Evolutionary conservation across 2,329 filamentous ascomycete species (phyloP).

Genomic region (Penicillium sp.): DNA sequence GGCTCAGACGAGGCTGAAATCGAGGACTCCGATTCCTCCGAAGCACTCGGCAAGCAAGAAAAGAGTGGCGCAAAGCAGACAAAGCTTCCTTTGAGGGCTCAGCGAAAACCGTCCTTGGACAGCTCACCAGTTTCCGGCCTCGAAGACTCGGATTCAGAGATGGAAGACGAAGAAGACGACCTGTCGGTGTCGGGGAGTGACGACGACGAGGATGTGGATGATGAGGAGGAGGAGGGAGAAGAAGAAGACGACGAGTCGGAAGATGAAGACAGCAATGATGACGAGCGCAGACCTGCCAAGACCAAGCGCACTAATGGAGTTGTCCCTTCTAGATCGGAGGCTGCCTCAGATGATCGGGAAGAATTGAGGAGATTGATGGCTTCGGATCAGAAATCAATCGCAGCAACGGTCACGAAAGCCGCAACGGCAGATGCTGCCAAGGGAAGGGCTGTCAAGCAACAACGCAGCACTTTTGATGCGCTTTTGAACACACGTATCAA

Average conservation of each 20-base stretch:
- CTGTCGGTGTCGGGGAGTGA: slow-evolving; percentile 10
- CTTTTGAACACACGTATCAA: slow-evolving; percentile 89
- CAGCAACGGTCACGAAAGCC: slow-evolving; percentile 64
- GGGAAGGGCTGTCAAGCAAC: slow-evolving; percentile 79
- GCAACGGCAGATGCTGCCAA: slow-evolving; percentile 79
- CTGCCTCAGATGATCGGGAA: slow-evolving; percentile 47
- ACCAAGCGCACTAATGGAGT: not conserved
- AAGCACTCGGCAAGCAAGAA: not conserved
- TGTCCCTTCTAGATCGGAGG: not conserved
- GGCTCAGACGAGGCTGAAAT: slow-evolving; percentile 10
- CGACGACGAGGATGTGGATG: slow-evolving; percentile 25
- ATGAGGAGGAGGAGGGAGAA: slow-evolving; percentile 27
- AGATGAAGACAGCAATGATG: slow-evolving; percentile 24
- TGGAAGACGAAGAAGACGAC: slow-evolving; percentile 11
- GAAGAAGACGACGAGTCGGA: slow-evolving; percentile 25
- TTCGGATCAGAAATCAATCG: slow-evolving; percentile 65
- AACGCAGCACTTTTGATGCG: slow-evolving; percentile 82
- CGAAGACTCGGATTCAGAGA: not conserved
- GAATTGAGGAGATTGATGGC: slow-evolving; percentile 68
- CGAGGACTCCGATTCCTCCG: slow-evolving; percentile 1
- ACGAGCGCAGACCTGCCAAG: not conserved
- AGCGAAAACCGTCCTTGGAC: not conserved
- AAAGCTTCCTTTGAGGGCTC: not conserved
- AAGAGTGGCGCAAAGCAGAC: not conserved
- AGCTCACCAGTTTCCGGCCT: not conserved